Evolutionary conservation across 306 rosid species (phyloP).

Genomic region (Lathyrus sativus): DNA sequence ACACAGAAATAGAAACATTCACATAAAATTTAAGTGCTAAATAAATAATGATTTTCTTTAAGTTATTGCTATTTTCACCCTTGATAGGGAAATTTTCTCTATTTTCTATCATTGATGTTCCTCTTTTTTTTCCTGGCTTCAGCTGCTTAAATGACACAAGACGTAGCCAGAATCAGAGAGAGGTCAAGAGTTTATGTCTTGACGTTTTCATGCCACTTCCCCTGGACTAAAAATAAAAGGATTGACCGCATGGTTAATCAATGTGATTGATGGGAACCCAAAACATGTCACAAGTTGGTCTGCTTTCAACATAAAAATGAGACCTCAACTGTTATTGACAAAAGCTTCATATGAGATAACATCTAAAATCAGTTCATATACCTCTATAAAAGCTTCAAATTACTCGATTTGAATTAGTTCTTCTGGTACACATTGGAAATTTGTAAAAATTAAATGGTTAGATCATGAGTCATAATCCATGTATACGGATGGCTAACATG

Average conservation of each 20-base stretch:
- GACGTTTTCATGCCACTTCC: slow-evolving; percentile 2
- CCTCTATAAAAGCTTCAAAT: slow-evolving; percentile 12
- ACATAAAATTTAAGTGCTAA: not conserved
- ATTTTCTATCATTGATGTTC: slow-evolving; percentile 24
- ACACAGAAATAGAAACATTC: slow-evolving; percentile 12
- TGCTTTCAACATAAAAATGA: slow-evolving; percentile 36
- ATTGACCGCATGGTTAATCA: slow-evolving; percentile 21
- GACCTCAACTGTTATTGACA: slow-evolving; percentile 29
- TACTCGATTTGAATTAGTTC: slow-evolving; percentile 30
- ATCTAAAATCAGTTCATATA: slow-evolving; percentile 33
- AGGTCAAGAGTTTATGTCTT: slow-evolving; percentile 8
- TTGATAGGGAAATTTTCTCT: not conserved
- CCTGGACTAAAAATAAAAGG: slow-evolving; percentile 26
- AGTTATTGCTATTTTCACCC: slow-evolving; percentile 18
- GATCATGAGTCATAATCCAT: slow-evolving; percentile 17
- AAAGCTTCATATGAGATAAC: not conserved
- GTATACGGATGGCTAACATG: slow-evolving; percentile 5
- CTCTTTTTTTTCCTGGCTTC: not conserved
- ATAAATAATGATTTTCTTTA: slow-evolving; percentile 9
- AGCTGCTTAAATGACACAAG: slow-evolving; percentile 14
- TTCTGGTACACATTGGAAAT: slow-evolving; percentile 20
- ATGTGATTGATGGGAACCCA: slow-evolving; percentile 32
- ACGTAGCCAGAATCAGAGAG: not conserved
- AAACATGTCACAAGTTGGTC: slow-evolving; percentile 34
- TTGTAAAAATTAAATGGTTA: not conserved